These are phyloP conservation scores for Graphilbum fragrans DNA, from an alignment of 2,329 filamentous ascomycete genomes.

Conservation along the genomic window DNA sequence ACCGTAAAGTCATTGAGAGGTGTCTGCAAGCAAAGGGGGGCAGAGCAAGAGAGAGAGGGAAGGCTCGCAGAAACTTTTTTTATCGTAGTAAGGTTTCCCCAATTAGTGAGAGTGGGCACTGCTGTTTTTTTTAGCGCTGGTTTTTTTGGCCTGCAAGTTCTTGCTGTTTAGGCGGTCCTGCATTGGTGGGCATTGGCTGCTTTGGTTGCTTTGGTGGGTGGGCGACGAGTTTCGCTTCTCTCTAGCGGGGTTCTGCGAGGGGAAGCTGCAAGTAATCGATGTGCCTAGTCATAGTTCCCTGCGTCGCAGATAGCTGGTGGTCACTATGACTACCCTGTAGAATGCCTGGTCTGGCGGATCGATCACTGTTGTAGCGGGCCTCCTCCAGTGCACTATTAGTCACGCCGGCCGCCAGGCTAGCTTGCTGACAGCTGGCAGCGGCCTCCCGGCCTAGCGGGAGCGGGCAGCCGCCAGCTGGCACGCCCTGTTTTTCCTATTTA, in stretches of 20 bases:
- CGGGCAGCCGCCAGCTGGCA: constrained; percentile 10
- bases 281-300: no score
- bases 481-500: constrained; percentile 3
- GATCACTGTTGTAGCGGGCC: no score
- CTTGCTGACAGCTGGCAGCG: constrained; percentile 5
- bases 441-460: constrained; percentile 1
- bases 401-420: neutral
- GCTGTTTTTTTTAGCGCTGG: constrained; percentile 6
- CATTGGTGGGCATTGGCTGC: neutral
- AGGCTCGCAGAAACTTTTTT: constrained; percentile 1
- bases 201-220: neutral
- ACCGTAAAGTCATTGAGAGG: constrained; percentile 49
- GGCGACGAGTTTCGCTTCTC: constrained; percentile 4
- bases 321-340: no score
- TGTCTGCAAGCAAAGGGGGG: neutral
- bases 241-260: neutral
- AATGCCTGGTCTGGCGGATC: neutral
- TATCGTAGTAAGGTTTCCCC: constrained; percentile 1
- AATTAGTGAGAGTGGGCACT: neutral
- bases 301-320: no score
- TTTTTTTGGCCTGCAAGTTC: neutral
- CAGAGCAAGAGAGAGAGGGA: constrained; percentile 1
- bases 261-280: neutral
- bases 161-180: neutral
- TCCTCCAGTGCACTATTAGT: no score